Base-by-base conservation (phyloP, 768 basidiomycete genomes). In the Tricholoma sp. region DNA sequence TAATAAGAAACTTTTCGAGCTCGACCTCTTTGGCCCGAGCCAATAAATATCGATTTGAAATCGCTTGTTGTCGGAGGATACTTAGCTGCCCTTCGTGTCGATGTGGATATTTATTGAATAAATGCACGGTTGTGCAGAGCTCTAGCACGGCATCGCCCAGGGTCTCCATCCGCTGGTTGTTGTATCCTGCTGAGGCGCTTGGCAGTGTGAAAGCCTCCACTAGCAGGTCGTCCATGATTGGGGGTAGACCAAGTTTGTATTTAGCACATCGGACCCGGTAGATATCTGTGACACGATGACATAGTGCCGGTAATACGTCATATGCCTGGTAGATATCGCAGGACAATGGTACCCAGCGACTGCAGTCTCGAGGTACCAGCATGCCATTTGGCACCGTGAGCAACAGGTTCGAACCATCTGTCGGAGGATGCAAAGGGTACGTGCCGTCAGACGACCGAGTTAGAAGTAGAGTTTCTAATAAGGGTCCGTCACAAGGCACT, bases 81-180 rank as follows among this genome's bases (percentile, higher is more conserved):
- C 84, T 77, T 41, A 96, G 78, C 61, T 93, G 89, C 0, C 94
- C 93, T 75, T 96, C 94, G 62, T 94, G 89, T 21, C 85, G 77
- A 60, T 83, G 77, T 0, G 89, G 88, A 63, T 80, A 91, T 59
- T 79, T 82, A 73, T 88, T 90, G 72, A 87, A 86, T 4, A 91
- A 72, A 65, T 93, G 83, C 2, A 92, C 83, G 19, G 87, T 88
- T 3, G 84, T 84, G 50, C 84, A 82, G 22, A 94, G 70, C 64
- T 93, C 86, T 43, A 93, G 76, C 0, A 93, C 89, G 0, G 87
- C 82, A 65, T 96, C 94, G 8, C 94, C 94, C 6, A 95, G 74
- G 0, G 91, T 94, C 68, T 96, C 94, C 55, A 95, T 68, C 0
- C 90, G 83, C 64, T 96, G 91, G 60, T 94, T 95, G 69, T 80